These are phyloP conservation scores for Aspergillus steynii DNA, from an alignment of 495 filamentous ascomycete species.

Conservation along the genomic window DNA sequence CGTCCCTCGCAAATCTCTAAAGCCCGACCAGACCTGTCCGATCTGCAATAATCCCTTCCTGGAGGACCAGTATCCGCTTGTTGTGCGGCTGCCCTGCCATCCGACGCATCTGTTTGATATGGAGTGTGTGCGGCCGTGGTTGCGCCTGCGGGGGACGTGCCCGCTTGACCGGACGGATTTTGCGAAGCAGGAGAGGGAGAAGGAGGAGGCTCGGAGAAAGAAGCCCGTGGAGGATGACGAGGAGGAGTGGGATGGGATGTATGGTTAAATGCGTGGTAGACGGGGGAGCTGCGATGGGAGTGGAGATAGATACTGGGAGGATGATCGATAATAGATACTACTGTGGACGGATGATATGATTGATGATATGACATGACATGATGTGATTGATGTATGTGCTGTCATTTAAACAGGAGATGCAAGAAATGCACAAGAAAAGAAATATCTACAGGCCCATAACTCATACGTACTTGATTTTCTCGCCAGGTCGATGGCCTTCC, in stretches of 20 bases:
- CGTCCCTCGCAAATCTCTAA: constrained; percentile 68
- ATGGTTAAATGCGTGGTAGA: constrained; percentile 50
- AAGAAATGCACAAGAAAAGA: not conserved
- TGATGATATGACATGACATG: not conserved
- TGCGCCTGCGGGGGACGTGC: constrained; percentile 84
- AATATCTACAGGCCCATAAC: not conserved
- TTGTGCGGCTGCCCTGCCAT: constrained; percentile 86
- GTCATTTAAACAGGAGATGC: not conserved
- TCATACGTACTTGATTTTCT: constrained; percentile 3
- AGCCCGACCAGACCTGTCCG: constrained; percentile 69
- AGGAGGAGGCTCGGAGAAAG: constrained; percentile 51
- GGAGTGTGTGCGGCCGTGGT: constrained; percentile 93
- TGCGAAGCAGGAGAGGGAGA: constrained; percentile 67
- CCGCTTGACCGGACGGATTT: constrained; percentile 82
- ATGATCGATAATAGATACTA: no score
- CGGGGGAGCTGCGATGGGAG: not conserved
- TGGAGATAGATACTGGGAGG: not conserved
- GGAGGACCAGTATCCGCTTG: constrained; percentile 75
- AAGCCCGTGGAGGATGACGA: constrained; percentile 60
- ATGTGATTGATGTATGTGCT: not conserved
- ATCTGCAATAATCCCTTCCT: constrained; percentile 85
- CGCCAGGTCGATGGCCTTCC: constrained; percentile 17
- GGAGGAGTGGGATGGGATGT: constrained; percentile 73
- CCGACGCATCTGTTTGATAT: constrained; percentile 82
- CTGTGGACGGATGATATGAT: not conserved